phyloP scores from a whole-genome alignment of 176 grass and related monocot species.

The Urochloa ruziziensis region DNA sequence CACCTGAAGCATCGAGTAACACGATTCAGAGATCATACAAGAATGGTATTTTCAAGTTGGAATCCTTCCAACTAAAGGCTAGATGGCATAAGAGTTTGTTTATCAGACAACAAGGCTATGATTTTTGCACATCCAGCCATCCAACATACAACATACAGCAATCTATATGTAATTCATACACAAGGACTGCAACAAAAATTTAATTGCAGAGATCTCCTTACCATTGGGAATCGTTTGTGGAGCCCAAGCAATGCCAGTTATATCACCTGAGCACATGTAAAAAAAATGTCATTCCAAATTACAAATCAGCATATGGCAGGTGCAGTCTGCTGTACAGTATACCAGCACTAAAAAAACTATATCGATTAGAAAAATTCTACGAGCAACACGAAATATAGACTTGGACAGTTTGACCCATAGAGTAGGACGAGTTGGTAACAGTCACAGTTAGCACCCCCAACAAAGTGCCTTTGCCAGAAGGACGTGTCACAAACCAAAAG shows the following conservation, averaged over 20 bases:
- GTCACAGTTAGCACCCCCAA: background rate
- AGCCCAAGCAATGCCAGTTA: conserved; percentile 80
- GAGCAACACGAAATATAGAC: background rate
- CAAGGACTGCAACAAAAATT: background rate
- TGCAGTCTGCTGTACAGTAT: background rate
- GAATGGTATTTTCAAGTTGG: background rate
- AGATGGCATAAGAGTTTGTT: background rate
- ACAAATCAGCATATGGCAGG: background rate
- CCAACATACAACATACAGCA: background rate
- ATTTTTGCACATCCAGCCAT: background rate
- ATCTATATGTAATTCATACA: background rate
- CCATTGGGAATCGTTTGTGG: conserved; percentile 56
- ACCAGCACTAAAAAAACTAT: background rate
- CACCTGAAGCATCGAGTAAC: conserved; percentile 43
- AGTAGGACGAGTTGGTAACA: background rate
- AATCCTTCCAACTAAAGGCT: background rate
- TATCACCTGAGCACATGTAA: conserved; percentile 59
- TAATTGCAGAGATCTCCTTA: conserved; percentile 32
- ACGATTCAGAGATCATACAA: conserved; percentile 13
- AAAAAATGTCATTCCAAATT: conserved; percentile 14
- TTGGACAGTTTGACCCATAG: background rate
- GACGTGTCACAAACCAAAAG: background rate
- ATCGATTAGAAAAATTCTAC: background rate
- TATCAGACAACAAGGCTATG: background rate
- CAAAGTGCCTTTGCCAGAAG: background rate